phyloP scores from a whole-genome alignment of 805 yeast genomes.

The Ascoidea rubescens region DNA sequence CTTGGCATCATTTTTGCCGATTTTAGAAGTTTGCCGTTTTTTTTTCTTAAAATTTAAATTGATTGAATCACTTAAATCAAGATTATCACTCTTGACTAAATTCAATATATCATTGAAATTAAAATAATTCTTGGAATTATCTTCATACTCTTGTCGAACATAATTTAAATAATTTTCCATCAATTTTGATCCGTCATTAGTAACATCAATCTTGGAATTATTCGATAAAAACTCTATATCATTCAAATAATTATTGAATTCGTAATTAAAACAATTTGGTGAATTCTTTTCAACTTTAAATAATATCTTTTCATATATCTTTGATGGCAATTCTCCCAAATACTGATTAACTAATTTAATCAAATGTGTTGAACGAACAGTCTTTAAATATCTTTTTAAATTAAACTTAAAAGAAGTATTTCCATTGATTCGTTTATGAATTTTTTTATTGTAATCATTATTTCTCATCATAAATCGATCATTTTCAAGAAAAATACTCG shows the following conservation, averaged over 20 bases:
- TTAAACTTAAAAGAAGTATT: conserved; percentile 43
- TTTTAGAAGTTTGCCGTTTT: conserved; percentile 16
- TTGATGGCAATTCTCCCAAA: conserved; percentile 55
- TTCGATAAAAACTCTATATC: background rate
- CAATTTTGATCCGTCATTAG: background rate
- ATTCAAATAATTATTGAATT: conserved; percentile 5
- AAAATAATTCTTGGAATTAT: conserved; percentile 1
- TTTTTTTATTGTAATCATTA: conserved; percentile 18
- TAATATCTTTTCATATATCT: conserved; percentile 48
- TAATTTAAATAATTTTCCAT: conserved; percentile 4
- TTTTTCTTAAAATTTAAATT: background rate
- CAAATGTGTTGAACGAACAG: conserved; percentile 50
- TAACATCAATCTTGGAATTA: background rate
- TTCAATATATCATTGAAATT: conserved; percentile 6
- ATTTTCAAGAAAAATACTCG: background rate
- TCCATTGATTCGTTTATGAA: conserved; percentile 23
- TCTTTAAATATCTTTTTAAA: conserved; percentile 51
- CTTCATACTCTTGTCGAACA: conserved; percentile 4
- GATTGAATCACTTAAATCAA: conserved; percentile 33
- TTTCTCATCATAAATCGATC: background rate
- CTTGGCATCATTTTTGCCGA: conserved; percentile 4
- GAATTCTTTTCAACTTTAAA: conserved; percentile 42
- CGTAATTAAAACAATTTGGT: conserved; percentile 20
- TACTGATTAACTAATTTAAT: conserved; percentile 48
- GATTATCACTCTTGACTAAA: background rate